Percentiles rank a stretch among this genome's conserved stretches.
Evolutionary conservation across 768 basidiomycete species (phyloP).

Genomic region (Mycena maculata): DNA sequence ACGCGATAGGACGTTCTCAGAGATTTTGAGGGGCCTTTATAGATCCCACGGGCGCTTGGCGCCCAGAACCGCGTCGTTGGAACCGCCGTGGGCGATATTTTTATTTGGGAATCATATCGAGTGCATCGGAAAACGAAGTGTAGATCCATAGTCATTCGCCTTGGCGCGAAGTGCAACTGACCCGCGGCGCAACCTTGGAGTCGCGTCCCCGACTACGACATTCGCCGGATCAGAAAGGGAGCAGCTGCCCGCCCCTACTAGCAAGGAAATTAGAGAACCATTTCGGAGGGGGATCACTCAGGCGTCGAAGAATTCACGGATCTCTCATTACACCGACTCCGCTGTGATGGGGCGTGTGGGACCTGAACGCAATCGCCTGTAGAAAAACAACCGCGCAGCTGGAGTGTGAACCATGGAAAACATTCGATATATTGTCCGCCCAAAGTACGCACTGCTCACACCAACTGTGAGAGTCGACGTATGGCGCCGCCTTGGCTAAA

Average conservation of each 20-base stretch:
- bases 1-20: neutral
- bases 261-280: constrained; percentile 3
- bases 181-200: constrained; percentile 11
- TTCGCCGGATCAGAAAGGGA: constrained; percentile 2
- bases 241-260: neutral
- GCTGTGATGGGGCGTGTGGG: no score
- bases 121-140: constrained; percentile 2
- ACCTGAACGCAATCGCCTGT: neutral
- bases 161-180: constrained; percentile 23
- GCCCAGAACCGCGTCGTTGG: constrained; percentile 16
- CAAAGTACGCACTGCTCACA: constrained; percentile 4
- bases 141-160: constrained; percentile 7
- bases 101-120: constrained; percentile 24
- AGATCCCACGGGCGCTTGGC: constrained; percentile 15
- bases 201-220: neutral
- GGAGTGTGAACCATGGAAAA: neutral
- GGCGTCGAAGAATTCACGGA: neutral
- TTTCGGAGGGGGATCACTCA: neutral
- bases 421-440: neutral
- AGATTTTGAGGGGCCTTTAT: constrained; percentile 6
- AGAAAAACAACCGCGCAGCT: neutral
- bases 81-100: constrained; percentile 9
- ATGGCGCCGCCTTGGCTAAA: neutral
- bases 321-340: neutral
- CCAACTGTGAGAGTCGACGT: neutral